phyloP scores from a whole-genome alignment of 169 alveolate species.

The Cryptosporidium xiaoi region DNA sequence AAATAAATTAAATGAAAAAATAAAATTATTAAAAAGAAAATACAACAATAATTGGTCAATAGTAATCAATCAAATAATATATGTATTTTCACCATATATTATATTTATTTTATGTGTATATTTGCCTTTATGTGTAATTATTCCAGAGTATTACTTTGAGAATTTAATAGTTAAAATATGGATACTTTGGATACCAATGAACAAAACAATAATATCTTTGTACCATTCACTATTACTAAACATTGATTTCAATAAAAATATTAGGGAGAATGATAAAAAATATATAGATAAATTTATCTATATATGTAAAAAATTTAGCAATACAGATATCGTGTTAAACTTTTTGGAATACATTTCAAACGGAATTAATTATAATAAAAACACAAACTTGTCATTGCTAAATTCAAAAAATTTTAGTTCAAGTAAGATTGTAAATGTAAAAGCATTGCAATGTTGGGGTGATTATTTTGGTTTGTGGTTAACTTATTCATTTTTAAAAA shows the following conservation, averaged over 20 bases:
- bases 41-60: slow-evolving; percentile 29
- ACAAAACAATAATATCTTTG: slow-evolving; percentile 1
- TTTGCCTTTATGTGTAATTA: slow-evolving; percentile 36
- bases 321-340: slow-evolving; percentile 4
- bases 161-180: slow-evolving; percentile 12
- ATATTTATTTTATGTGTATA: slow-evolving; percentile 38
- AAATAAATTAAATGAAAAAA: neutral
- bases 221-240: slow-evolving; percentile 2
- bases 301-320: slow-evolving; percentile 6
- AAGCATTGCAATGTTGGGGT: slow-evolving; percentile 29
- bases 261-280: neutral
- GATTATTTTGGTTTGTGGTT: slow-evolving; percentile 59
- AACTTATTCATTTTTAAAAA: slow-evolving; percentile 20
- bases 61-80: slow-evolving; percentile 21
- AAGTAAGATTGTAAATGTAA: slow-evolving; percentile 5
- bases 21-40: neutral
- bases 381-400: slow-evolving; percentile 5
- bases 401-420: slow-evolving; percentile 20
- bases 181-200: slow-evolving; percentile 59
- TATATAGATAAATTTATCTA: neutral
- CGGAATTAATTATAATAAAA: neutral
- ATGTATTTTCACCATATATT: slow-evolving; percentile 42
- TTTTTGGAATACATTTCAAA: slow-evolving; percentile 15
- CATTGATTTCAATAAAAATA: neutral
- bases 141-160: slow-evolving; percentile 55